Conservation (phyloP, 176 grass and related monocot genomes). For the Paspalum vaginatum region DNA sequence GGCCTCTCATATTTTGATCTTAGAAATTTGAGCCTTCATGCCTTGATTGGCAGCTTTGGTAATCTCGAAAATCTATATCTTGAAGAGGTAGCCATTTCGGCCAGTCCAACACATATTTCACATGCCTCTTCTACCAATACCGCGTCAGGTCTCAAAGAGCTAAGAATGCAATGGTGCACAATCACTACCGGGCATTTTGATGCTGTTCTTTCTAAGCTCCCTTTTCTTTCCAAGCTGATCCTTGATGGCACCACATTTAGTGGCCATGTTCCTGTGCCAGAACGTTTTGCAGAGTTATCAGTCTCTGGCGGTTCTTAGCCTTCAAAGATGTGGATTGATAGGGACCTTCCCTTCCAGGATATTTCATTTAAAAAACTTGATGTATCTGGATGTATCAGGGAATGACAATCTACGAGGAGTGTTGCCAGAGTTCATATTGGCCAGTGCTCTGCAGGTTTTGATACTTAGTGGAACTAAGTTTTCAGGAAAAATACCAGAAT, state of each 20-base stretch:
- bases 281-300: constrained; percentile 40
- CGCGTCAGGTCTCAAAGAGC: constrained; percentile 31
- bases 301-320: constrained; percentile 33
- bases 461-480: constrained; percentile 31
- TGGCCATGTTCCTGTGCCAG: constrained; percentile 23
- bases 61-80: constrained; percentile 42
- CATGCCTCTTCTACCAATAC: neutral
- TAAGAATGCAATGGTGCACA: constrained; percentile 40
- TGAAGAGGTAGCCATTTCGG: neutral
- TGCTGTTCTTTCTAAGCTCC: constrained; percentile 17
- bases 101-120: neutral
- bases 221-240: constrained; percentile 17
- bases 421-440: constrained; percentile 30
- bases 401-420: constrained; percentile 42
- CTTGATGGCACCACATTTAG: constrained; percentile 44
- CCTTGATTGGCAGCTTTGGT: constrained; percentile 42
- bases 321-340: constrained; percentile 33
- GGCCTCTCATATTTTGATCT: neutral
- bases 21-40: constrained; percentile 4
- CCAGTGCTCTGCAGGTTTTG: neutral
- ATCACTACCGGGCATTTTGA: constrained; percentile 27
- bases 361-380: constrained; percentile 44
- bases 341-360: constrained; percentile 37
- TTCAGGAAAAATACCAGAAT: constrained; percentile 40
- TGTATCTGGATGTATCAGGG: constrained; percentile 4